Conservation (phyloP, 75 land plant species). For the Pinus taeda region DNA sequence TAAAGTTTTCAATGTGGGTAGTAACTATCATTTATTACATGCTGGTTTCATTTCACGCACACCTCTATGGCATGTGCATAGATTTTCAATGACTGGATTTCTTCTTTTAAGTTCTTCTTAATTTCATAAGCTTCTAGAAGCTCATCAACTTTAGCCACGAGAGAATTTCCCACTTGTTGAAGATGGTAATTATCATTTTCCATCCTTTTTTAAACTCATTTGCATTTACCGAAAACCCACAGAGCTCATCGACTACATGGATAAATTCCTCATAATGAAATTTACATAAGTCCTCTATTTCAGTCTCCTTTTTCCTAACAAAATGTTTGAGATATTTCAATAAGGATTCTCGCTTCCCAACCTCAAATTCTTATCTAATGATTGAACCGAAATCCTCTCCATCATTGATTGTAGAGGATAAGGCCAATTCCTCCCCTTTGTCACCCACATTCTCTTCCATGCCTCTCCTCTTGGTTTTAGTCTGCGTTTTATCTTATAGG, state of each 20-base stretch:
- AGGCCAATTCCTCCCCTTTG: conserved; percentile 53
- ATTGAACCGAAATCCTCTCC: conserved; percentile 86
- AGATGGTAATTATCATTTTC: conserved; percentile 55
- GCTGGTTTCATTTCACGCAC: conserved; percentile 66
- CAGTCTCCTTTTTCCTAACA: conserved; percentile 77
- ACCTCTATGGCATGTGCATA: conserved; percentile 51
- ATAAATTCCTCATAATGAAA: conserved; percentile 96
- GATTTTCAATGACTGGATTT: conserved; percentile 27
- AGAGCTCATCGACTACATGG: conserved; percentile 89
- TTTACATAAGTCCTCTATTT: conserved; percentile 92
- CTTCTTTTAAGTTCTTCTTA: conserved; percentile 55
- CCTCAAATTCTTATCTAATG: conserved; percentile 79
- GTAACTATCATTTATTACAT: conserved; percentile 11
- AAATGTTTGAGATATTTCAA: conserved; percentile 78
- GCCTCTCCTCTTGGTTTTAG: background rate
- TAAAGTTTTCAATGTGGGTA: conserved; percentile 77
- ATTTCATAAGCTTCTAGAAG: conserved; percentile 17
- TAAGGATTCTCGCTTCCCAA: conserved; percentile 81
- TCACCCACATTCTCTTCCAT: conserved; percentile 11
- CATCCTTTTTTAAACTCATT: conserved; percentile 83
- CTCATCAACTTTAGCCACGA: background rate
- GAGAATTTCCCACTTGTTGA: conserved; percentile 41
- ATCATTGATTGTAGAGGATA: conserved; percentile 82
- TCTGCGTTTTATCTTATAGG: background rate
- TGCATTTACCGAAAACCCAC: conserved; percentile 10